Conservation (phyloP, 768 basidiomycete genomes). For the Lactarius evosmus region DNA sequence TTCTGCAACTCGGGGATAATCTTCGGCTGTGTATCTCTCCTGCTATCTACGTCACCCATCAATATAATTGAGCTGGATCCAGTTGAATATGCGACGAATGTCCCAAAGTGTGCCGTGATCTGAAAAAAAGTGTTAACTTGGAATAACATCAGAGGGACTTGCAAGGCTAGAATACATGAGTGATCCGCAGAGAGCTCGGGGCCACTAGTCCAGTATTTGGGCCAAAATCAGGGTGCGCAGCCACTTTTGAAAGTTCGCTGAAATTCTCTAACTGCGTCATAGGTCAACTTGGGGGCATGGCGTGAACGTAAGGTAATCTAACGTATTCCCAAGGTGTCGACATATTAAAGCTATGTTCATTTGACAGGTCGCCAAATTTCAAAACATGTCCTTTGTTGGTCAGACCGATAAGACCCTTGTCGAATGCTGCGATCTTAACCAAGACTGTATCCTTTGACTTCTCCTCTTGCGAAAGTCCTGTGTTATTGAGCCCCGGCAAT, state of each 20-base stretch:
- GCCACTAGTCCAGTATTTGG: constrained; percentile 32
- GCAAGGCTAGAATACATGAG: constrained; percentile 54
- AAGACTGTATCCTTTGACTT: constrained; percentile 43
- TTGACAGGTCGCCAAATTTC: constrained; percentile 49
- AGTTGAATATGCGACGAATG: constrained; percentile 80
- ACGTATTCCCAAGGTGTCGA: constrained; percentile 70
- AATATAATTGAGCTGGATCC: constrained; percentile 67
- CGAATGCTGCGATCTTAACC: constrained; percentile 78
- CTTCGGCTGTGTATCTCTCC: constrained; percentile 46
- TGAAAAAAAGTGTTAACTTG: constrained; percentile 36
- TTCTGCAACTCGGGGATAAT: constrained; percentile 75
- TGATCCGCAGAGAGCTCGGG: constrained; percentile 57
- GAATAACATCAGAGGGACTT: neutral
- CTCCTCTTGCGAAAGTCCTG: constrained; percentile 31
- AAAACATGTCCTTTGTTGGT: constrained; percentile 79
- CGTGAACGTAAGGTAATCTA: constrained; percentile 30
- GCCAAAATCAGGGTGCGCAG: constrained; percentile 44
- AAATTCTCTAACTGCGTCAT: constrained; percentile 62
- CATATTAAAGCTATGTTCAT: constrained; percentile 37
- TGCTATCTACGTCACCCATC: constrained; percentile 56
- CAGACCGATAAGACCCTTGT: constrained; percentile 69
- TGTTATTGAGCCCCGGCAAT: constrained; percentile 51
- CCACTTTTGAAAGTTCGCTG: constrained; percentile 57
- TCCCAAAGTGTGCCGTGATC: constrained; percentile 81
- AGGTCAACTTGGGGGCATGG: constrained; percentile 9